phyloP scores from a whole-genome alignment of 371 early-diverging fungal genomes.

The Chytridiales sp. region DNA sequence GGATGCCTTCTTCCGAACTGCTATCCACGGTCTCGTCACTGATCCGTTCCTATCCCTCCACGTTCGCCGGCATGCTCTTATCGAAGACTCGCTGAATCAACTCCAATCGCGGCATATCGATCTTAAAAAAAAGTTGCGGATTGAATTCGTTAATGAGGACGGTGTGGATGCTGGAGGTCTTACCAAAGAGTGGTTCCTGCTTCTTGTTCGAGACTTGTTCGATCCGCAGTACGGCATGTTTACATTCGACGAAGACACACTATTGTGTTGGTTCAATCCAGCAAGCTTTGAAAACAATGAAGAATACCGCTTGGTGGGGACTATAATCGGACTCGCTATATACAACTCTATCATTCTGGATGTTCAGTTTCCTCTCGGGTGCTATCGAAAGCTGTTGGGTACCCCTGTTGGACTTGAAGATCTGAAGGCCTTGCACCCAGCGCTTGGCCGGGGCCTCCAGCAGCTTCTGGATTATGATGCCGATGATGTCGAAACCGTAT shows the following conservation, averaged over 20 bases:
- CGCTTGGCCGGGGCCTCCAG: slow-evolving; percentile 64
- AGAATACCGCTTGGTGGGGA: slow-evolving; percentile 86
- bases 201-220: slow-evolving; percentile 87
- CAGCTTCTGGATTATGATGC: slow-evolving; percentile 56
- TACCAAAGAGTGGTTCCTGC: slow-evolving; percentile 93
- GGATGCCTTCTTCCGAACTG: slow-evolving; percentile 45
- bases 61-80: slow-evolving; percentile 39
- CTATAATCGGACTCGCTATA: slow-evolving; percentile 88
- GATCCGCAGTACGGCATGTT: slow-evolving; percentile 94
- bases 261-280: slow-evolving; percentile 84
- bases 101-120: slow-evolving; percentile 43
- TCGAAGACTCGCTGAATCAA: slow-evolving; percentile 47
- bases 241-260: slow-evolving; percentile 74
- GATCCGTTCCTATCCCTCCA: slow-evolving; percentile 48
- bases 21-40: slow-evolving; percentile 34
- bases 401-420: slow-evolving; percentile 64
- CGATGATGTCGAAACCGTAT: slow-evolving; percentile 57
- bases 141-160: slow-evolving; percentile 51
- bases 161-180: slow-evolving; percentile 95
- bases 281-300: slow-evolving; percentile 61
- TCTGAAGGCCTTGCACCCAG: slow-evolving; percentile 47
- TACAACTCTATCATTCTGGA: slow-evolving; percentile 91
- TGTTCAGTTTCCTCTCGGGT: slow-evolving; percentile 84
- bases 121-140: slow-evolving; percentile 48
- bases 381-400: slow-evolving; percentile 91